Evolutionary conservation across 257 asterid genomes (phyloP).

Genomic region (Solanum sejunctum): DNA sequence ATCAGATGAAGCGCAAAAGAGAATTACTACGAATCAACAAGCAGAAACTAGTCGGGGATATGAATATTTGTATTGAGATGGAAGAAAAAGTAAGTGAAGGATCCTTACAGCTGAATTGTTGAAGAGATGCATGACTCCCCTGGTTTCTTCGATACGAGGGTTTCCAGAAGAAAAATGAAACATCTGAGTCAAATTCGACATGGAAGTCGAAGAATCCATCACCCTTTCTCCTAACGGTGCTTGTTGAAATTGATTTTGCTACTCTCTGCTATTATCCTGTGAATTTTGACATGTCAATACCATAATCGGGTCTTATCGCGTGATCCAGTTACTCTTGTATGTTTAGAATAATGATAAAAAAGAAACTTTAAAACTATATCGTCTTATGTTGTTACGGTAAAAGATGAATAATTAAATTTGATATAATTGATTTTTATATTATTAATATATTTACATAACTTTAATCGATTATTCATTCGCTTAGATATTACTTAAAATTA

Average conservation of each 20-base stretch:
- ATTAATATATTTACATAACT: no score
- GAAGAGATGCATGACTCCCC: conserved; percentile 83
- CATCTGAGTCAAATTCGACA: conserved; percentile 25
- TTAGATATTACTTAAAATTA: no score
- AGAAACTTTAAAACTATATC: no score
- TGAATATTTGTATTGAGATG: background rate
- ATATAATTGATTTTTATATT: no score
- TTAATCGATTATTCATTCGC: no score
- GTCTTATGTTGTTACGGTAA: no score
- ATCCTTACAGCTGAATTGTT: conserved; percentile 35
- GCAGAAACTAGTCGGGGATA: background rate
- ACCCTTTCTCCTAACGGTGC: background rate
- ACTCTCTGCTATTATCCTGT: background rate
- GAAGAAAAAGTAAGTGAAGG: background rate
- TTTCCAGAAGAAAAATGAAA: conserved; percentile 85
- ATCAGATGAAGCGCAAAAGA: background rate
- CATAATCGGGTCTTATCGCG: no score
- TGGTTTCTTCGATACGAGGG: conserved; percentile 92
- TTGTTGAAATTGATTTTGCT: background rate
- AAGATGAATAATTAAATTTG: no score
- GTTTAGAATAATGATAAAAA: no score
- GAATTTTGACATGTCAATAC: no score
- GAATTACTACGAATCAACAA: background rate
- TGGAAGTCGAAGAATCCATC: conserved; percentile 2
- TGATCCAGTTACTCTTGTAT: no score